Evolutionary conservation across 306 rosid species (phyloP), one percentile per base, ranked within the genome.

Genomic region (Lablab purpureus): DNA sequence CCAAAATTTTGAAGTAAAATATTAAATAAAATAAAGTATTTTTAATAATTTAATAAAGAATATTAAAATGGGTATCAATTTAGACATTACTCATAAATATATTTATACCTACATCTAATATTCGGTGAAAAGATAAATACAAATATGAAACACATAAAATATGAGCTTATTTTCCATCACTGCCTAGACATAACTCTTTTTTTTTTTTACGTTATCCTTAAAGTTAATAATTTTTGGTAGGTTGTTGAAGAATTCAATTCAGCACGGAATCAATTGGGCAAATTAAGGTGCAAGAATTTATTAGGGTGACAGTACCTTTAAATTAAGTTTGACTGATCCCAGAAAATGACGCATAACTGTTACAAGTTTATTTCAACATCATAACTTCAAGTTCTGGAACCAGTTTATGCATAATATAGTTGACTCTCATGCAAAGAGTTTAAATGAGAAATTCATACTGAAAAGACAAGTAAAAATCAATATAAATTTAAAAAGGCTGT

Each of bases 191-290:
- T 34, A 34, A 34, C 43, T 37, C 11, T 0, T 8, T 37, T 7
- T 27, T n/a, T 67, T 36, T 28, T 34, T 10, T 18, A 27, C 34
- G 25, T 58, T n/a, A 71, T 34, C 12, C 40, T 63, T 73, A 32
- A 64, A 10, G 58, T 23, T 51, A 27, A 50, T 52, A 13, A 54
- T 30, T 41, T n/a, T 66, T 65, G 80, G 58, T 73, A 17, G 83
- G 83, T 73, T 55, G 76, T 27, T 83, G 76, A 28, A 82, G 55
- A 63, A 59, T 59, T 59, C 36, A 77, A 45, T 32, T 25, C 25
- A 66, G 64, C 13, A 62, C 63, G 55, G n/a, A 77, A 40, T 63
- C 49, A 54, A 45, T 4, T 10, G 45, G 69, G 19, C 55, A 46
- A 64, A 41, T 21, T 9, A 19, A 43, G 28, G 37, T 17, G 2